phyloP scores from a whole-genome alignment of 2,329 filamentous ascomycete species.

The Trichophyton mentagrophytes region DNA sequence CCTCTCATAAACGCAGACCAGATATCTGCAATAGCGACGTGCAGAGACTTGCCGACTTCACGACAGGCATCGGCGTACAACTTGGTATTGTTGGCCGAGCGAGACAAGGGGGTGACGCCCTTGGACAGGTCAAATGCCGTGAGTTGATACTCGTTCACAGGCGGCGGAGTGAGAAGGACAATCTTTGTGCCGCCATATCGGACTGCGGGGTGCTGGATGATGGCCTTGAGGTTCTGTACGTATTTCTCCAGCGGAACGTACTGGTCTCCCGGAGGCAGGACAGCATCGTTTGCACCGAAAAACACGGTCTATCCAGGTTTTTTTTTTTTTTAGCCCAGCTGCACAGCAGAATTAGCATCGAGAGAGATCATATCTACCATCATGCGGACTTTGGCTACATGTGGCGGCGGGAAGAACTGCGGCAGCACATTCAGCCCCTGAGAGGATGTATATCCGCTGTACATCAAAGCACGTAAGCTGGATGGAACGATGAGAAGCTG shows the following conservation, averaged over 20 bases:
- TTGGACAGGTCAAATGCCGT: conserved; percentile 36
- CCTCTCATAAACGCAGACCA: conserved; percentile 65
- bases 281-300: conserved; percentile 84
- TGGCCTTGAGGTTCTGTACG: conserved; percentile 55
- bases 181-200: conserved; percentile 60
- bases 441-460: conserved; percentile 65
- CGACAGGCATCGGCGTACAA: conserved; percentile 54
- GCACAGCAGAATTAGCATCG: neutral
- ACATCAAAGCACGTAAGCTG: neutral
- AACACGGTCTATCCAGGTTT: conserved; percentile 49
- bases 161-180: conserved; percentile 64
- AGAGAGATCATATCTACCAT: conserved; percentile 24
- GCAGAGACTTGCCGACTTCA: conserved; percentile 43
- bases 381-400: conserved; percentile 35
- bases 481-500: neutral
- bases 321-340: neutral
- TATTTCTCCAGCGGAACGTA: conserved; percentile 67
- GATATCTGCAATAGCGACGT: conserved; percentile 59
- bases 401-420: conserved; percentile 56
- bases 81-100: conserved; percentile 49
- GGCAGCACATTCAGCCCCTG: conserved; percentile 59
- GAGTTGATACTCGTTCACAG: conserved; percentile 62
- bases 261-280: conserved; percentile 55
- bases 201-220: conserved; percentile 60
- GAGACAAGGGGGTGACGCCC: conserved; percentile 34